Base-by-base conservation (phyloP, 306 rosid species). In the Mimosa bimucronata region DNA sequence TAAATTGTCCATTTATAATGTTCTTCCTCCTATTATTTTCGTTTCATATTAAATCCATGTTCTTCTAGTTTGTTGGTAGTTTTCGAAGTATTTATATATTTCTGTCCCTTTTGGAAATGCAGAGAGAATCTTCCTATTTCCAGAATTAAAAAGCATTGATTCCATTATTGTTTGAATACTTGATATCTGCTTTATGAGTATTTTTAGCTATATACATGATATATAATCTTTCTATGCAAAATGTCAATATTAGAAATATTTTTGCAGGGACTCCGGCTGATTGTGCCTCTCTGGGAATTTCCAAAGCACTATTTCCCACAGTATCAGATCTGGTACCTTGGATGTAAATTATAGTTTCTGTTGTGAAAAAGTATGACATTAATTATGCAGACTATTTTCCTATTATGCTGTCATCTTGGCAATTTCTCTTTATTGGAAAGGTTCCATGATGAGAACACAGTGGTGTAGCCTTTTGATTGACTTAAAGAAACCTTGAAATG, bases 241-340 rank as follows among this genome's bases (percentile, higher is more conserved):
- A 31, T 11, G 28, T 77, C 37, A 46, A 77, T 52, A 46, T 68
- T 78, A 34, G 38, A 45, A 10, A 83, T 50, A 41, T 68, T 71
- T 80, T 84, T 81, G 76, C 90, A 94, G 98, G 98, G 69, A 86
- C 96, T 76, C 99, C 99, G 0, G 97, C 99, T 64, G 99, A 95
- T 89, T 91, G 94, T 77, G 42, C 97, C 78, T 95, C 99, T 70
- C 81, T 95, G 73, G 99, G 97, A 62, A 9, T 92, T 80, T 95
- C 99, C 66, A 81, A 88, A 81, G 80, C 89, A 29, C 87, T 92
- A 58, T 95, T 95, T 86, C 91, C 94, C 52, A 80, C 87, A 2
- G 28, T 87, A 69, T 89, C 98, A 62, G 94, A 95, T 86, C 81
- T 95, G 91, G 97, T 92, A 81, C 6, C 26, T 66, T 19, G 70